Percentiles rank a stretch among this genome's conserved stretches.
Evolutionary conservation across 306 rosid genomes (phyloP).

Genomic region (Vachellia collinsii): DNA sequence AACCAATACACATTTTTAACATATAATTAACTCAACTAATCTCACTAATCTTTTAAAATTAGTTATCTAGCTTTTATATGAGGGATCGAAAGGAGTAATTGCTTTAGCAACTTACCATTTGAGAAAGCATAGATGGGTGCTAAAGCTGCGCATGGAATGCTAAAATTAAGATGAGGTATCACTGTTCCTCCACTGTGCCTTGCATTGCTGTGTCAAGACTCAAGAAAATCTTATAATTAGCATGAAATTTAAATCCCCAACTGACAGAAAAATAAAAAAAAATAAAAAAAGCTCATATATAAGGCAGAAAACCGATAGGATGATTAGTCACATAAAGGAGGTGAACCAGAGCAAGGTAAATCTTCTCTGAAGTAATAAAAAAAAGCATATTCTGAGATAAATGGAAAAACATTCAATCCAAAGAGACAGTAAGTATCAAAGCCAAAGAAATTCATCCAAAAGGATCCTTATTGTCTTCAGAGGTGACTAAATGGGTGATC

Average conservation of each 20-base stretch:
- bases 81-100: background rate
- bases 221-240: constrained; percentile 39
- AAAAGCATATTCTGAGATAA: background rate
- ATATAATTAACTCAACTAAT: no score
- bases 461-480: background rate
- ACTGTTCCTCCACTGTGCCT: constrained; percentile 84
- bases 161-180: constrained; percentile 94
- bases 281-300: background rate
- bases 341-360: background rate
- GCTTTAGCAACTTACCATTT: constrained; percentile 53
- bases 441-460: background rate
- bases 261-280: background rate
- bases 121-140: constrained; percentile 72
- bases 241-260: constrained; percentile 38
- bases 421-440: background rate
- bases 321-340: background rate
- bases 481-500: background rate
- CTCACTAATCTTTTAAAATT: background rate
- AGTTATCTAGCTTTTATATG: no score
- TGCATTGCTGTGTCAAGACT: constrained; percentile 78
- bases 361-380: background rate
- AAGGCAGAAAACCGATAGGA: background rate
- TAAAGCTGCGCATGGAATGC: constrained; percentile 85
- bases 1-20: no score
- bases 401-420: background rate